These are phyloP conservation scores for Syzygium aqueum DNA, from an alignment of 345 rosid species.

Conservation along the genomic window DNA sequence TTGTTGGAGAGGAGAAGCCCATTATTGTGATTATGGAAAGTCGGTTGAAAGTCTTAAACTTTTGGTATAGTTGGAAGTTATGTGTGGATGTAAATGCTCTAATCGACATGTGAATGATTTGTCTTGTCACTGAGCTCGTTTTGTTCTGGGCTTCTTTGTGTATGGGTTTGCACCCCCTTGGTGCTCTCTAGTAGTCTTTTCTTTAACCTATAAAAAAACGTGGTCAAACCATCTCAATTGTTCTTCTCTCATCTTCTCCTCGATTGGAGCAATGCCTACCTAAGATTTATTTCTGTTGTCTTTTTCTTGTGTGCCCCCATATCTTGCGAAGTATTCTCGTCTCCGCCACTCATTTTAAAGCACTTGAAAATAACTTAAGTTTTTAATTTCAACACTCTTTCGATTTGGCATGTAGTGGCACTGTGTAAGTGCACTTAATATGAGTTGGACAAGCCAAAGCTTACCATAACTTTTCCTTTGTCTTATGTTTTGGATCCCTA, in stretches of 20 bases:
- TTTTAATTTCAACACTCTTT: not conserved
- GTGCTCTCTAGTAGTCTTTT: not conserved
- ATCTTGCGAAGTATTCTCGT: not conserved
- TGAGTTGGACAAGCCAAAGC: not conserved
- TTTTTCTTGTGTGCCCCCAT: not conserved
- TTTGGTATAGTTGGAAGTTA: not conserved
- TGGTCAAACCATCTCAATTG: not conserved
- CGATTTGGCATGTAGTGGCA: not conserved
- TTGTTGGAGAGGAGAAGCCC: not conserved
- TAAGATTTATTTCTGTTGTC: not conserved
- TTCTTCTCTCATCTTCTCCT: not conserved
- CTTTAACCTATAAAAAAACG: not conserved
- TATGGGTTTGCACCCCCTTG: not conserved
- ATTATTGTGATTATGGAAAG: not conserved
- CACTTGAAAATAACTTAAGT: not conserved
- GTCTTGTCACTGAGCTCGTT: not conserved
- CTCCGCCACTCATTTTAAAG: not conserved
- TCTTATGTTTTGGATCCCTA: not conserved
- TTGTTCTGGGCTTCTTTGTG: not conserved
- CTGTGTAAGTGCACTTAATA: not conserved
- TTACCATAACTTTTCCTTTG: not conserved
- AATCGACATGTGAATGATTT: not conserved
- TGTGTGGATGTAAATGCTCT: not conserved
- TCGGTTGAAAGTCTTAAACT: not conserved
- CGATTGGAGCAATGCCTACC: not conserved